These are phyloP conservation scores for Trypanosoma lewisi DNA, from an alignment of 208 protist genomes.

Conservation along the genomic window DNA sequence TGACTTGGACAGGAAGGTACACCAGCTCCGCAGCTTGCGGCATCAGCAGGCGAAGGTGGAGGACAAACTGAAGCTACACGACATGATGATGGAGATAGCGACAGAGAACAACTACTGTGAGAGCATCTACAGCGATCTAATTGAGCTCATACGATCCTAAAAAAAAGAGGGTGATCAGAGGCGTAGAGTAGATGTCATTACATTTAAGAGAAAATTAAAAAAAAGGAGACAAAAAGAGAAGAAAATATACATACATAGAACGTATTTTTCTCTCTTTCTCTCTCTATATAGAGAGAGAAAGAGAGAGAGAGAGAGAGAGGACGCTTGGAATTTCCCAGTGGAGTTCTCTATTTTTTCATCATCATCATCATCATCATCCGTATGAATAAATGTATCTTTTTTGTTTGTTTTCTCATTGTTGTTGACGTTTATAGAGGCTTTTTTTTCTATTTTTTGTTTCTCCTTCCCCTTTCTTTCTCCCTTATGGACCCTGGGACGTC, in stretches of 20 bases:
- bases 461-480: not conserved
- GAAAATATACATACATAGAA: not conserved
- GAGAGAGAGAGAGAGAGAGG: too few relatives aligned
- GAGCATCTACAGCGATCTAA: conserved; percentile 59
- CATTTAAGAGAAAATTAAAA: not conserved
- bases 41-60: conserved; percentile 41
- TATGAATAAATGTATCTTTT: not conserved
- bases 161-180: conserved; percentile 9
- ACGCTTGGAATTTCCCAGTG: too few relatives aligned
- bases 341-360: not conserved
- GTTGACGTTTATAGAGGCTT: not conserved
- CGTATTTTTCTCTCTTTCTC: not conserved
- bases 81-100: conserved; percentile 67
- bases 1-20: conserved; percentile 55
- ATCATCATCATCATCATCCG: not conserved
- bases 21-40: conserved; percentile 61
- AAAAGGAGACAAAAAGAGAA: conserved; percentile 7
- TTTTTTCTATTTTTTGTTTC: not conserved
- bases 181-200: not conserved
- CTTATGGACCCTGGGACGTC: not conserved
- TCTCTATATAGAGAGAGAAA: too few relatives aligned
- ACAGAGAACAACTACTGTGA: conserved; percentile 74
- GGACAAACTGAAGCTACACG: conserved; percentile 45
- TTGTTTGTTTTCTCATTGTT: not conserved
- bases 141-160: conserved; percentile 47